Conservation (phyloP, 495 filamentous ascomycete genomes). For the Aspergillus ostianus region DNA sequence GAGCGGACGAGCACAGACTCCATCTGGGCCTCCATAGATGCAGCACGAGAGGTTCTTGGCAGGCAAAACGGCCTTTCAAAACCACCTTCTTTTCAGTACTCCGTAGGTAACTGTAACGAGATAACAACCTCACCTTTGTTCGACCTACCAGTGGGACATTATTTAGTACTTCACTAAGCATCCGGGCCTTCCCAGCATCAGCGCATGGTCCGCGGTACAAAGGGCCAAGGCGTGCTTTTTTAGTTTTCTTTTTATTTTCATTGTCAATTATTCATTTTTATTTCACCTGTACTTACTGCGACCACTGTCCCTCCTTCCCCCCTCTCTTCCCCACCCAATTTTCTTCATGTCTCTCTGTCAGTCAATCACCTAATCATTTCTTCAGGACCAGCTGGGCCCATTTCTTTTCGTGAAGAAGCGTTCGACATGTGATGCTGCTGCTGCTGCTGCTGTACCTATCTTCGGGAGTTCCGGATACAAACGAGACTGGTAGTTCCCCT, state of each 20-base stretch:
- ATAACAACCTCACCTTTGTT: neutral
- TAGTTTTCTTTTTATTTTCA: too few species aligned
- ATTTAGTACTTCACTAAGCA: neutral
- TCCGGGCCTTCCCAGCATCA: neutral
- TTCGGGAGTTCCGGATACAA: neutral
- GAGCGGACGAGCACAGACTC: slow-evolving; percentile 21
- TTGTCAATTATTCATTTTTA: too few species aligned
- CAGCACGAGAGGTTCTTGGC: slow-evolving; percentile 18
- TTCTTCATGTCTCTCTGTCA: neutral
- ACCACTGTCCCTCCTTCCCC: neutral
- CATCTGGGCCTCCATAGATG: slow-evolving; percentile 17
- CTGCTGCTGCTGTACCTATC: neutral
- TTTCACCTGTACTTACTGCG: too few species aligned
- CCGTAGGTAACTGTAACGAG: neutral
- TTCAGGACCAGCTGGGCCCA: neutral
- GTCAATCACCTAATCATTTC: neutral
- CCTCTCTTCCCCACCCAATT: neutral
- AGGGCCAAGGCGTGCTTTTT: neutral
- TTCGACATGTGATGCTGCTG: neutral
- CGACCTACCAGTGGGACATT: too few species aligned
- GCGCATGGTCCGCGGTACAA: neutral
- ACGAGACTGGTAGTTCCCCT: neutral
- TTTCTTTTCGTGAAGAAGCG: neutral
- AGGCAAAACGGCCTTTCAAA: slow-evolving; percentile 13
- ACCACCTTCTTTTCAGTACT: neutral